Percentiles rank a stretch among this genome's conserved stretches.
These are phyloP conservation scores for Tylopilus sp. DNA, from an alignment of 1,284 basidiomycete species.

Conservation along the genomic window DNA sequence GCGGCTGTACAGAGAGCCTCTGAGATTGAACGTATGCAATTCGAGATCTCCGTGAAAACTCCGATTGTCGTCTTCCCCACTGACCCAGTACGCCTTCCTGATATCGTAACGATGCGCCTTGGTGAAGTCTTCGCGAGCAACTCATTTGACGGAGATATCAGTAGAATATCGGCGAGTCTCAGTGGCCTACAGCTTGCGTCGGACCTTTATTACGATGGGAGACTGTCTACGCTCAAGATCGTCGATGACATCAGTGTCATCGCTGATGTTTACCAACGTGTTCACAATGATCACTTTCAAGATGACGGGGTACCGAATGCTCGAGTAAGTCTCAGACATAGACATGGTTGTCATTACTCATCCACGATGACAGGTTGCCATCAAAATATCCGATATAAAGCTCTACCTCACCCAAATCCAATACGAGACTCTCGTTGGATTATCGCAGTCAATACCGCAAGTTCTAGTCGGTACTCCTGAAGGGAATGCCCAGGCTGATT, in stretches of 20 bases:
- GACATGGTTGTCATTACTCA: conserved; percentile 4
- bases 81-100: conserved; percentile 58
- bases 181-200: conserved; percentile 85
- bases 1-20: conserved; percentile 91
- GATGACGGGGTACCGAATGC: conserved; percentile 61
- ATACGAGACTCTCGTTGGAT: conserved; percentile 72
- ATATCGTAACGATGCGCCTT: conserved; percentile 78
- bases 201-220: conserved; percentile 50
- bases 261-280: conserved; percentile 67
- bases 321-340: conserved; percentile 47
- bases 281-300: conserved; percentile 45
- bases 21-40: conserved; percentile 88
- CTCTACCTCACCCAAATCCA: conserved; percentile 90
- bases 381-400: conserved; percentile 88
- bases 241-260: conserved; percentile 89
- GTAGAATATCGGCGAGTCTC: conserved; percentile 75
- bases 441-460: conserved; percentile 74
- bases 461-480: conserved; percentile 53
- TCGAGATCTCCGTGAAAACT: conserved; percentile 86
- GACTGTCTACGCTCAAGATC: conserved; percentile 68
- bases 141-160: conserved; percentile 57
- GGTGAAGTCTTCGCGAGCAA: conserved; percentile 91
- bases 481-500: conserved; percentile 29
- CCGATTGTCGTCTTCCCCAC: conserved; percentile 92
- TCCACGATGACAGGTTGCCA: conserved; percentile 48